Conservation (phyloP, 345 rosid genomes). For the Acer saccharum region DNA sequence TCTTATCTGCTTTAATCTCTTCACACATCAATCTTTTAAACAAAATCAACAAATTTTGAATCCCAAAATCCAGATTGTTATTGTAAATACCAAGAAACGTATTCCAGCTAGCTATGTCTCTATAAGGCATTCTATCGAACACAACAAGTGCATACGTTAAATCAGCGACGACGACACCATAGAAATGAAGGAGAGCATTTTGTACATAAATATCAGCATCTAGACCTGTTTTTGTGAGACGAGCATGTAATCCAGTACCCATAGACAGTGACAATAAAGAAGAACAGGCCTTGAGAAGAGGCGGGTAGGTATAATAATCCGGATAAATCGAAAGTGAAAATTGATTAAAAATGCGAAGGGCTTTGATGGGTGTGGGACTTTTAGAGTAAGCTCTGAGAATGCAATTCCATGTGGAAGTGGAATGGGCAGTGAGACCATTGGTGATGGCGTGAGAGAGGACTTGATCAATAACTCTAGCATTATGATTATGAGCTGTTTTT, state of each 20-base stretch:
- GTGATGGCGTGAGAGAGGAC: conserved; percentile 28
- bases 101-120: conserved; percentile 32
- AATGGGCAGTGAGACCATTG: not conserved
- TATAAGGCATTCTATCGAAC: conserved; percentile 25
- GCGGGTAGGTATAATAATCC: conserved; percentile 28
- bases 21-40: conserved; percentile 15
- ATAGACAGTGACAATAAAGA: not conserved
- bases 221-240: conserved; percentile 15
- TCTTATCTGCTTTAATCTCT: conserved; percentile 17
- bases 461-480: conserved; percentile 18
- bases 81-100: conserved; percentile 20
- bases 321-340: conserved; percentile 2
- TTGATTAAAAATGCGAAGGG: conserved; percentile 24
- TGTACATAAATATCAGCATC: conserved; percentile 20
- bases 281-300: conserved; percentile 27
- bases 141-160: not conserved
- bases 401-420: conserved; percentile 26
- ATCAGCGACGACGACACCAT: not conserved
- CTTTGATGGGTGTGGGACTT: conserved; percentile 25
- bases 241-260: conserved; percentile 27
- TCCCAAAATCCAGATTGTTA: not conserved
- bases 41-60: conserved; percentile 18
- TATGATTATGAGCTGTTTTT: not conserved
- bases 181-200: conserved; percentile 23
- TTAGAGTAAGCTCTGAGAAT: conserved; percentile 28